Percentiles rank a stretch among this genome's conserved stretches.
Conservation (phyloP, 805 yeast species). For the Saccharomycopsis sp. region DNA sequence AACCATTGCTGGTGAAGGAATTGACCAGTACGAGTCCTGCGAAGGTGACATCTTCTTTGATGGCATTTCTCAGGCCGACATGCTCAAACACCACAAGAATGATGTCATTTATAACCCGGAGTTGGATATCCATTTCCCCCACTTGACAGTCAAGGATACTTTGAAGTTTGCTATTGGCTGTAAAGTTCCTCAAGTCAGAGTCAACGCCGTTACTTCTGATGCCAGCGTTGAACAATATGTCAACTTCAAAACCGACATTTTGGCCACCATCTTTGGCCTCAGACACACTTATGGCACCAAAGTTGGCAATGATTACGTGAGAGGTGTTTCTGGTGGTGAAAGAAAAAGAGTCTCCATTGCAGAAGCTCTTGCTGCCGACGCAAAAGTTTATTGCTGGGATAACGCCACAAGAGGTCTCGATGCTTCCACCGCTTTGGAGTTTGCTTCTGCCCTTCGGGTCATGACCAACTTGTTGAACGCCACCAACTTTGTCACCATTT, state of each 20-base stretch:
- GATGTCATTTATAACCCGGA: conserved; percentile 47
- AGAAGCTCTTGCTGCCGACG: conserved; percentile 60
- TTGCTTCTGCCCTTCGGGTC: conserved; percentile 54
- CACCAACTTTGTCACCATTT: conserved; percentile 58
- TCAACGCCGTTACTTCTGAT: conserved; percentile 35
- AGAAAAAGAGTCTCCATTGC: conserved; percentile 78
- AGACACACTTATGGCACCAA: conserved; percentile 50
- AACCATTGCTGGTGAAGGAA: conserved; percentile 37
- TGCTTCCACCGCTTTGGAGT: conserved; percentile 75
- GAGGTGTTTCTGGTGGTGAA: conserved; percentile 83
- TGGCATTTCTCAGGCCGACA: conserved; percentile 39
- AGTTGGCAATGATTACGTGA: conserved; percentile 52
- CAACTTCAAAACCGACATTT: conserved; percentile 30
- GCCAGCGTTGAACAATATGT: conserved; percentile 33
- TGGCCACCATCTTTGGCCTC: conserved; percentile 45
- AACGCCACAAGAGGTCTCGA: conserved; percentile 83
- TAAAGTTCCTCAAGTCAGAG: conserved; percentile 38
- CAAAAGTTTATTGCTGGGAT: conserved; percentile 64
- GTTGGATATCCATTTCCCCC: conserved; percentile 43
- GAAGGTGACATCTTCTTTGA: conserved; percentile 39
- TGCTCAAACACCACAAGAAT: conserved; percentile 38
- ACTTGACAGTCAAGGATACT: conserved; percentile 43
- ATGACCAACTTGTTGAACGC: conserved; percentile 45
- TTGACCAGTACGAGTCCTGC: conserved; percentile 28
- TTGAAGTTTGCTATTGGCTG: conserved; percentile 40